Base-by-base conservation (phyloP, 441 rosid species). In the Populus trichocarpa region DNA sequence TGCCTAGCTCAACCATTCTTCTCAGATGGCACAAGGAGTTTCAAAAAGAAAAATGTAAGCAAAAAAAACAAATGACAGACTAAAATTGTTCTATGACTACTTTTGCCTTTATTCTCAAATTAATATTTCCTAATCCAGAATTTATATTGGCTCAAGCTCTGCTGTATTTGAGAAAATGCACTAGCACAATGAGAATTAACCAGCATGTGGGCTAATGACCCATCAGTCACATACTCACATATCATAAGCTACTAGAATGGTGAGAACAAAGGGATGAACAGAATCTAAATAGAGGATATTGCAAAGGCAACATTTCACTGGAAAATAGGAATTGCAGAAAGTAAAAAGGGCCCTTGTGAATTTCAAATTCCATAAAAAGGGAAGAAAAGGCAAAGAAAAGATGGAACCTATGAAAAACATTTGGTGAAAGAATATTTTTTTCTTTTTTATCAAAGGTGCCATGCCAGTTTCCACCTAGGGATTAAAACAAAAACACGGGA, bases 161-260 rank as follows among this genome's bases (percentile, higher is more conserved):
- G 57, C 57, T 46, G 57, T 14, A 46, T 14, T 46, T 46, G 57
- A 46, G 57, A 46, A 14, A 46, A 46, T 46, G 57, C 57, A 46
- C 57, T 14, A 1, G 16, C 57, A 50, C 59, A 16, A 28, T n/a
- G 32, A 35, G 26, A 57, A 10, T 42, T 59, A 68, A 79, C 71
- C 25, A 70, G 71, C 74, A 61, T 72, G 64, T 69, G 73, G 18
- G 65, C 22, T 35, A 25, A 64, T 78, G 76, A 64, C 78, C 35
- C 64, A 70, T 74, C 57, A 42, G 71, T 25, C 25, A 25, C 25
- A 50, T 50, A 46, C 57, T 3, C 1, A 6, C 6, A 75, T 71
- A 50, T 66, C 30, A 32, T 32, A 32, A 38, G 38, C 32, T 35
- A 4, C 59, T 2, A 7, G 80, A 35, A 59, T 12, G 6, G 57